Evolutionary conservation across 1,284 basidiomycete genomes (phyloP).

Genomic region (Ceratobasidium sp.): DNA sequence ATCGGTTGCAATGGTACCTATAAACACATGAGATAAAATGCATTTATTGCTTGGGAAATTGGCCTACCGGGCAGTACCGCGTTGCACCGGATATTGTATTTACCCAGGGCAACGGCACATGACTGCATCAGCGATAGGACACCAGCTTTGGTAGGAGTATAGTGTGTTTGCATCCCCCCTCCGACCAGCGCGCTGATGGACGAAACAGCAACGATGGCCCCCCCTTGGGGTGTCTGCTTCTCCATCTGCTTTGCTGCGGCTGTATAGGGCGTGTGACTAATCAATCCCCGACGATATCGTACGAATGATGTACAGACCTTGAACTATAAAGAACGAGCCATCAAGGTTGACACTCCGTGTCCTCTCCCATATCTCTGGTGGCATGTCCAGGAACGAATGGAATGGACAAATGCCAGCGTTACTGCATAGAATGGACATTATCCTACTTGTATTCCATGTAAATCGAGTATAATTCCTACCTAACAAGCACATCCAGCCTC

Average conservation of each 20-base stretch:
- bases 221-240: conserved; percentile 68
- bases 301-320: conserved; percentile 56
- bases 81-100: conserved; percentile 75
- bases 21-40: conserved; percentile 60
- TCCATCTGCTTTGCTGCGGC: conserved; percentile 81
- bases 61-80: conserved; percentile 70
- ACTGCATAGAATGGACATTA: conserved; percentile 59
- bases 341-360: conserved; percentile 78
- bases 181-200: conserved; percentile 80
- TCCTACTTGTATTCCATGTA: conserved; percentile 16
- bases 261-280: conserved; percentile 46
- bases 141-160: conserved; percentile 82
- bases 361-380: conserved; percentile 68
- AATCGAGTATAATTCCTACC: conserved; percentile 53
- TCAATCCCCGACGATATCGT: too few species aligned
- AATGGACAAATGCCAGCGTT: conserved; percentile 85
- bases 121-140: conserved; percentile 83
- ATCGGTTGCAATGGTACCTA: conserved; percentile 43
- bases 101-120: conserved; percentile 76
- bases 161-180: conserved; percentile 76
- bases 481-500: conserved; percentile 64
- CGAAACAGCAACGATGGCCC: conserved; percentile 75
- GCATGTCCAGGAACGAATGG: conserved; percentile 77
- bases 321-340: conserved; percentile 76
- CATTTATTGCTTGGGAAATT: neutral